Base-by-base conservation (phyloP, 2,329 filamentous ascomycete species). In the Colletotrichum magnum region DNA sequence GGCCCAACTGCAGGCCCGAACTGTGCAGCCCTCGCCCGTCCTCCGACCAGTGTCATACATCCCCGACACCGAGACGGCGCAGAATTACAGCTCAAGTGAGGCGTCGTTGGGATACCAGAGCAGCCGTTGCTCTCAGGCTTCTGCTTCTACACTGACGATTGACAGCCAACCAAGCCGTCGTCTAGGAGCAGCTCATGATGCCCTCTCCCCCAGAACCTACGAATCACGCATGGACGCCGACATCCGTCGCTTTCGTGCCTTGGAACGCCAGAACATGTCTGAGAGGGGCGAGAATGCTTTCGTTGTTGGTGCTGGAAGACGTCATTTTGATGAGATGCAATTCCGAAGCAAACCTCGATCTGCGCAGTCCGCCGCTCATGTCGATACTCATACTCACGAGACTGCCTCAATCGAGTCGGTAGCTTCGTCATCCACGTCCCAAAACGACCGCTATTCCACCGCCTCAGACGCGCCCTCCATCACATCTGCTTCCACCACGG, bases 21-120 rank as follows among this genome's bases (percentile, higher is more conserved):
- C 60, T 18, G 43, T 50, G 18, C 54, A 26, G 5, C 54, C n/a
- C 7, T 65, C 66, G 32, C 48, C 66, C 2, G 26, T 16, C 18
- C 50, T 69, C 1, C 28, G n/a, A 28, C 32, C 61, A 4, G 36
- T 56, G 36, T 59, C 66, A 24, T 65, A 51, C 18, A 36, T 59
- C 1, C 54, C 66, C n/a, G 59, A 45, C 32, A 51, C 61, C 4
- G 26, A 56, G 13, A 18, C 48, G 51, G 50, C 54, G 5, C 41
- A 51, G 24, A 32, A 41, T 36, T 52, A 52, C 24, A 56, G 24
- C 36, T 9, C 26, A n/a, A 57, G 43, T 18, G 67, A 58, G 18
- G 13, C 41, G n/a, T 54, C 51, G 15, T 21, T 61, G 3, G 16
- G 24, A 7, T 18, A 24, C 7, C 16, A 41, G 21, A 12, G 18